Evolutionary conservation across 352 stramenopile genomes (phyloP).

Genomic region (Elongisporangium undulatum): DNA sequence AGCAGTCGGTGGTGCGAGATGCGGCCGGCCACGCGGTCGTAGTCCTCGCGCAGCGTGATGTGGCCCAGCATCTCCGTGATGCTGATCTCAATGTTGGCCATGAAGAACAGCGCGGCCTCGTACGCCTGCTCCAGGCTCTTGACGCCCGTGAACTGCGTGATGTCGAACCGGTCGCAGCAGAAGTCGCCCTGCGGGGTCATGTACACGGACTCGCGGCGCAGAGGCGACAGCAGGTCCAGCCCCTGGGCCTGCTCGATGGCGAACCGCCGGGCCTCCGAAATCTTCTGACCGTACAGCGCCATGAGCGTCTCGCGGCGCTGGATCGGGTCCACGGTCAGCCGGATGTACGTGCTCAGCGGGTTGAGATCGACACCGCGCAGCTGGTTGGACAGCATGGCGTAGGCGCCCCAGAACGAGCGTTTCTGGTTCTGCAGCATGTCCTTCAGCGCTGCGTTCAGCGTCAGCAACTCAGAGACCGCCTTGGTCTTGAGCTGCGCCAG

Average conservation of each 20-base stretch:
- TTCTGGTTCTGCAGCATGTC: too few species aligned
- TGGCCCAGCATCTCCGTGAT: slow-evolving; percentile 34
- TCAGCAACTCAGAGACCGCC: too few species aligned
- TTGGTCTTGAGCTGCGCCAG: too few species aligned
- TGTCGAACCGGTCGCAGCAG: slow-evolving; percentile 35
- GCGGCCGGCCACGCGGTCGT: slow-evolving; percentile 12
- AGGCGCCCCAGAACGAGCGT: too few species aligned
- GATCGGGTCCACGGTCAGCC: slow-evolving; percentile 9
- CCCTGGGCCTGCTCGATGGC: slow-evolving; percentile 13
- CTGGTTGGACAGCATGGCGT: too few species aligned
- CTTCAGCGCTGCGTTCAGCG: too few species aligned
- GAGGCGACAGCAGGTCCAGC: slow-evolving; percentile 10
- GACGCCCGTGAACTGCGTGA: slow-evolving; percentile 18
- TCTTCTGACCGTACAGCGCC: slow-evolving; percentile 11
- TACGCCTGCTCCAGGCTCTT: slow-evolving; percentile 20
- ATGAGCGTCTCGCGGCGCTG: slow-evolving; percentile 13
- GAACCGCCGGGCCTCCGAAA: slow-evolving; percentile 21
- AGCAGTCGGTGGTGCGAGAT: slow-evolving; percentile 25
- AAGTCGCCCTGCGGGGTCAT: slow-evolving; percentile 23
- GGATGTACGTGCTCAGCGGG: slow-evolving; percentile 16
- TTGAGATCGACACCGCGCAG: neutral
- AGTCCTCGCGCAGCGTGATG: too few species aligned
- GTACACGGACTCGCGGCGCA: too few species aligned
- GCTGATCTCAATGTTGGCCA: slow-evolving; percentile 36
- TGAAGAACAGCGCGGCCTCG: slow-evolving; percentile 24